Evolutionary conservation across 2,329 filamentous ascomycete species (phyloP).

Genomic region (Dactylonectria macrodidyma): DNA sequence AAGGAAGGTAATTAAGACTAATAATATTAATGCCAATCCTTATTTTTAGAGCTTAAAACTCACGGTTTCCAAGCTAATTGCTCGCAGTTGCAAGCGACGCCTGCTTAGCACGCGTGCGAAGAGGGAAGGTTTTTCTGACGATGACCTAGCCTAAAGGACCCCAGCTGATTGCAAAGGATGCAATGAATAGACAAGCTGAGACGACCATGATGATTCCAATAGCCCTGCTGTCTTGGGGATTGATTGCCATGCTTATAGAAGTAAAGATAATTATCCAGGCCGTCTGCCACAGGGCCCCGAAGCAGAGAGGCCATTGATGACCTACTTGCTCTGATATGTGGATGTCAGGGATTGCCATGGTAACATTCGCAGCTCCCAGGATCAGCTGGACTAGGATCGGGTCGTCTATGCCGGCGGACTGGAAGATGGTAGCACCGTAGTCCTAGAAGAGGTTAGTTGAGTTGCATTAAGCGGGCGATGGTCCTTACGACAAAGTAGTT

Average conservation of each 20-base stretch:
- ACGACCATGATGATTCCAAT: constrained; percentile 79
- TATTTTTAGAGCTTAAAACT: constrained; percentile 17
- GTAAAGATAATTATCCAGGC: constrained; percentile 76
- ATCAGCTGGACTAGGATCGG: constrained; percentile 78
- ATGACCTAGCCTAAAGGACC: constrained; percentile 78
- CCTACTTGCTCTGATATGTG: constrained; percentile 79
- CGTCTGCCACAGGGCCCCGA: constrained; percentile 77
- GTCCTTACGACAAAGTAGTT: constrained; percentile 60
- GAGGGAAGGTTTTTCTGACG: constrained; percentile 75
- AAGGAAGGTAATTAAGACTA: constrained; percentile 75
- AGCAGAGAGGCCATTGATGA: constrained; percentile 75
- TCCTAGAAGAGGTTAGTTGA: constrained; percentile 52
- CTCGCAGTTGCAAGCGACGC: constrained; percentile 66
- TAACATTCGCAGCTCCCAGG: constrained; percentile 76
- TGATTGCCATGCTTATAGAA: constrained; percentile 63
- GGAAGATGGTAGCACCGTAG: constrained; percentile 77
- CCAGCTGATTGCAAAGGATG: constrained; percentile 78
- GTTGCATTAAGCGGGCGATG: no score
- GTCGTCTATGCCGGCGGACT: constrained; percentile 75
- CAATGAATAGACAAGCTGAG: constrained; percentile 80
- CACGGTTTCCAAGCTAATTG: constrained; percentile 72
- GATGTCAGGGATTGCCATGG: constrained; percentile 75
- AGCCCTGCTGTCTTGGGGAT: constrained; percentile 59
- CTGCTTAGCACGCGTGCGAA: constrained; percentile 67
- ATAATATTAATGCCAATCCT: neutral